These are phyloP conservation scores for Rubia balearica DNA, from an alignment of 305 asterid genomes.

Conservation along the genomic window DNA sequence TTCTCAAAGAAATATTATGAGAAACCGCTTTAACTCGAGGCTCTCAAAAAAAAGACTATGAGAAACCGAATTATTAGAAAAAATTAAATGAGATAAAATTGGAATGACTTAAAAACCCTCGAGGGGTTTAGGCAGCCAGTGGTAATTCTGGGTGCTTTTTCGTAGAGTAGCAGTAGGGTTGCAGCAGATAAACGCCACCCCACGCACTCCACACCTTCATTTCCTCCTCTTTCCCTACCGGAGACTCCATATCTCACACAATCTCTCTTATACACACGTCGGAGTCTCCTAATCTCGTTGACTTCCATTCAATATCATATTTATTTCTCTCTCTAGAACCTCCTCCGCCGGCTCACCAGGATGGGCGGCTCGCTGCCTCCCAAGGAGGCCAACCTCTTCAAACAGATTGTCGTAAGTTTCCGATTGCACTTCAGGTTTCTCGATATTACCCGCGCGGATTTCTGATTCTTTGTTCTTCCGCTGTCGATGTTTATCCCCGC, in stretches of 20 bases:
- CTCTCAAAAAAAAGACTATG: too few relatives aligned
- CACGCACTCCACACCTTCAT: constrained; percentile 29
- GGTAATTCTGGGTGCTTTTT: not conserved
- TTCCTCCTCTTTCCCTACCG: not conserved
- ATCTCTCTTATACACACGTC: constrained; percentile 1
- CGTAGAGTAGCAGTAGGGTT: constrained; percentile 45
- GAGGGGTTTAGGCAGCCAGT: constrained; percentile 9
- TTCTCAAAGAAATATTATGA: too few relatives aligned
- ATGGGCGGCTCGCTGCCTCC: constrained; percentile 98
- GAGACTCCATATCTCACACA: not conserved
- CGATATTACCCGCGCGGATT: too few relatives aligned
- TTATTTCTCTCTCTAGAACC: constrained; percentile 2
- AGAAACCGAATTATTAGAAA: too few relatives aligned
- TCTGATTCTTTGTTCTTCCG: not conserved
- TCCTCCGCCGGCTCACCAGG: constrained; percentile 6
- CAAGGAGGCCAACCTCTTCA: constrained; percentile 96
- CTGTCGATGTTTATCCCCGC: not conserved
- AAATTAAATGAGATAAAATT: not conserved
- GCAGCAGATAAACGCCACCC: constrained; percentile 72
- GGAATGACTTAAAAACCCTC: constrained; percentile 13
- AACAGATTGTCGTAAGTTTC: constrained; percentile 82
- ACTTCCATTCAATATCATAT: constrained; percentile 8
- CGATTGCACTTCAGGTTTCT: constrained; percentile 16
- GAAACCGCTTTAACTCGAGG: too few relatives aligned
- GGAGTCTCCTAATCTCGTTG: constrained; percentile 4